A percentile compares a stretch with the other conserved stretches of the same genome.
Evolutionary conservation across 2,329 filamentous ascomycete species (phyloP).

Genomic region (Alternaria sp.): DNA sequence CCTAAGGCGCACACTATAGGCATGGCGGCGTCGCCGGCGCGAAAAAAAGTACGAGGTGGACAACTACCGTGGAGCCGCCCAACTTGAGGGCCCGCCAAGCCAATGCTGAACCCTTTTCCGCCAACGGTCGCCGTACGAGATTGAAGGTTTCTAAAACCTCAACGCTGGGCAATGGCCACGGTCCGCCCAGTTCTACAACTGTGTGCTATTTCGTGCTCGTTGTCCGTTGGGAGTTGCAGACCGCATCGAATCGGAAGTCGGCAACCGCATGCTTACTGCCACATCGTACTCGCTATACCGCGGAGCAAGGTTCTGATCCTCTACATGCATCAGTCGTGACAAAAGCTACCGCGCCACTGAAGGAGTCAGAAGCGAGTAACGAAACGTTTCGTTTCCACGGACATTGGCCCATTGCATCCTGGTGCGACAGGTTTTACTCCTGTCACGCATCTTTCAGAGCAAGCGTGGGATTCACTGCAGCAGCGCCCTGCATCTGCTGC

Average conservation of each 20-base stretch:
- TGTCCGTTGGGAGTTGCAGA: conserved; percentile 3
- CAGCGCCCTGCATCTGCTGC: conserved; percentile 7
- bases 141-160: conserved; percentile 15
- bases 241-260: not conserved
- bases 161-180: conserved; percentile 1
- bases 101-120: conserved; percentile 3
- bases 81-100: conserved; percentile 11
- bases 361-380: conserved; percentile 21
- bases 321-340: conserved; percentile 4
- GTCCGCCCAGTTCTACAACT: not conserved
- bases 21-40: conserved; percentile 18
- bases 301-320: conserved; percentile 2
- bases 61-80: conserved; percentile 14
- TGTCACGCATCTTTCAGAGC: conserved; percentile 22
- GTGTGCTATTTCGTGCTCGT: not conserved
- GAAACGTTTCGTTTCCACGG: conserved; percentile 32
- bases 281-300: conserved; percentile 1
- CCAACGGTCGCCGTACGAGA: not conserved
- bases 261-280: not conserved
- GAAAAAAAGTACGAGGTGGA: conserved; percentile 22
- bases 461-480: conserved; percentile 18
- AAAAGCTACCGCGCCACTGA: conserved; percentile 6
- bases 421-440: conserved; percentile 31
- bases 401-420: conserved; percentile 28
- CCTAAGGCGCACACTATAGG: conserved; percentile 2